Conservation (phyloP, 495 filamentous ascomycete genomes). For the Talaromyces adpressus region DNA sequence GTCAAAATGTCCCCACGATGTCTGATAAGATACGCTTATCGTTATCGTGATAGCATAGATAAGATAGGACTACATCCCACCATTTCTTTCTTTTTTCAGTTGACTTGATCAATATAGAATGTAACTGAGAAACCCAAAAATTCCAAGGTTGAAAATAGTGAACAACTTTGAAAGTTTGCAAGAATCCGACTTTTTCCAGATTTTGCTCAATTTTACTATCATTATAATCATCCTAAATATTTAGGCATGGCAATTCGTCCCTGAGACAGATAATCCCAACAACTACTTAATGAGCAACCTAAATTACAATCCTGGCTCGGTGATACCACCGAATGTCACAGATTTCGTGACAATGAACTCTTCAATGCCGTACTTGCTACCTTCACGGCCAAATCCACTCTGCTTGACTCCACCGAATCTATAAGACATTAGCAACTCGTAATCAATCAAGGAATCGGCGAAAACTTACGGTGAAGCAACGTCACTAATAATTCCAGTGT, state of each 20-base stretch:
- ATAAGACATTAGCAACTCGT: background rate
- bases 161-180: too few species aligned
- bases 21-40: background rate
- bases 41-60: background rate
- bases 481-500: conserved; percentile 28
- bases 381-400: conserved; percentile 48
- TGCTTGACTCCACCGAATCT: conserved; percentile 48
- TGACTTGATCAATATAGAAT: too few species aligned
- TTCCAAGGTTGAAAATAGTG: too few species aligned
- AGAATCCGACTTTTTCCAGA: too few species aligned
- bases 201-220: too few species aligned
- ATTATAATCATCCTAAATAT: too few species aligned
- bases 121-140: too few species aligned
- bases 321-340: conserved; percentile 76
- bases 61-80: background rate
- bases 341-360: conserved; percentile 87
- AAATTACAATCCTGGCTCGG: conserved; percentile 33
- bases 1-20: background rate
- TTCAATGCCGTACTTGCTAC: conserved; percentile 82
- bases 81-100: background rate
- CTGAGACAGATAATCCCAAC: too few species aligned
- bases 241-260: too few species aligned
- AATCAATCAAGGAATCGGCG: conserved; percentile 4
- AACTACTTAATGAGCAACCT: background rate
- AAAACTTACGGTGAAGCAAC: conserved; percentile 16